A percentile compares a stretch with the other conserved stretches of the same genome.
phyloP scores from a whole-genome alignment of 768 basidiomycete genomes.

The Tulasnella sp. region DNA sequence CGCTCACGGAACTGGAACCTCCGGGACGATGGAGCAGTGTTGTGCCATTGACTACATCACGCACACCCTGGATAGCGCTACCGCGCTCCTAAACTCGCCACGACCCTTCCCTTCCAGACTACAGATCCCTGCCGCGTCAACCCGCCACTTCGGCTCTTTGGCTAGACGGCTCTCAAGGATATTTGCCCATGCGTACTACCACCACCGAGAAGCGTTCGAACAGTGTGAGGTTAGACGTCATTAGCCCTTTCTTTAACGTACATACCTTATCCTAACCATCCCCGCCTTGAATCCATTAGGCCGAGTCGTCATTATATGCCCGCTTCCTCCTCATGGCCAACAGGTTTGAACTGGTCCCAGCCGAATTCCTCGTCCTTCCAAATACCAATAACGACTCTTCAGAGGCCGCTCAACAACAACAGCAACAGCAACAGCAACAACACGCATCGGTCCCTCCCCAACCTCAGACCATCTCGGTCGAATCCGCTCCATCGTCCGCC shows the following conservation, averaged over 20 bases:
- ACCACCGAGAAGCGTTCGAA: constrained; percentile 84
- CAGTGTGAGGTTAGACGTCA: constrained; percentile 57
- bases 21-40: constrained; percentile 83
- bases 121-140: constrained; percentile 66
- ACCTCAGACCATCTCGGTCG: neutral
- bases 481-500: neutral
- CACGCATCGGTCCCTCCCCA: constrained; percentile 1
- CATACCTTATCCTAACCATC: neutral
- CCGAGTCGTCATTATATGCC: constrained; percentile 79
- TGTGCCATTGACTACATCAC: constrained; percentile 95
- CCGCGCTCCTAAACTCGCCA: constrained; percentile 80
- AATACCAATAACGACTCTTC: neutral
- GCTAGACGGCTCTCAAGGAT: constrained; percentile 87
- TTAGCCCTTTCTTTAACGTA: too few relatives aligned
- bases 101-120: constrained; percentile 85
- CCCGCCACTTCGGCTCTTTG: constrained; percentile 81
- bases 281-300: constrained; percentile 26
- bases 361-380: constrained; percentile 59
- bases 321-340: constrained; percentile 77
- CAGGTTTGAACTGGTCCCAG: constrained; percentile 69
- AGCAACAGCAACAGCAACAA: neutral
- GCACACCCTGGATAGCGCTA: constrained; percentile 88
- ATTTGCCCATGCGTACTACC: constrained; percentile 93
- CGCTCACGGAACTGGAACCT: constrained; percentile 69
- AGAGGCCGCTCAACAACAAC: too few relatives aligned